These are phyloP conservation scores for Gossypium schwendimanii DNA, from an alignment of 441 rosid genomes.

Conservation along the genomic window DNA sequence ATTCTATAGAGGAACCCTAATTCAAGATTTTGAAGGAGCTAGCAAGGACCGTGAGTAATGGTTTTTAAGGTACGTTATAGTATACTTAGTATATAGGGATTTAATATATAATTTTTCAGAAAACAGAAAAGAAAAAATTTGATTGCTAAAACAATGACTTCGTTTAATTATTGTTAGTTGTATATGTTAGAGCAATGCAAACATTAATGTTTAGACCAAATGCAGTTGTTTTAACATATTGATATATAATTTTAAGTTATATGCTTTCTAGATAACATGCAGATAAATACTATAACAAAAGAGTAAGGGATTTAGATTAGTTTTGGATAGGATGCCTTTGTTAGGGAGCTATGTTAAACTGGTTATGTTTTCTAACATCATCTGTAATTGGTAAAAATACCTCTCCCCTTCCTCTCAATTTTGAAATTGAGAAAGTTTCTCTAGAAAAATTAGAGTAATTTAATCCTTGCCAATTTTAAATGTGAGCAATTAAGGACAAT, in stretches of 20 bases:
- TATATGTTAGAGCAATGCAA: background rate
- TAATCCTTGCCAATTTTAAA: too few species aligned
- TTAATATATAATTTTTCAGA: background rate
- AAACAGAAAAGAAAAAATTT: background rate
- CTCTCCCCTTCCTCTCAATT: too few species aligned
- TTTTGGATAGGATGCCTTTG: background rate
- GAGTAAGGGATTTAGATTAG: background rate
- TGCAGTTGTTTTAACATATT: background rate
- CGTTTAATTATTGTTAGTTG: background rate
- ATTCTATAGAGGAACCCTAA: background rate
- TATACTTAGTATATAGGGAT: background rate
- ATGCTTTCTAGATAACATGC: background rate
- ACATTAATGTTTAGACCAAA: background rate
- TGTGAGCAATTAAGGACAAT: too few species aligned
- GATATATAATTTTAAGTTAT: background rate
- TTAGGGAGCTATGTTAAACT: background rate
- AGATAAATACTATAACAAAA: background rate
- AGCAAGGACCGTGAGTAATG: too few species aligned
- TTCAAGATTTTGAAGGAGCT: background rate
- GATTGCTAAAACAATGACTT: background rate
- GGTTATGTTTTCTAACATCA: too few species aligned
- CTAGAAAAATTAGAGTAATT: too few species aligned
- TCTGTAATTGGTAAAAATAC: too few species aligned
- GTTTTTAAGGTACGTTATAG: background rate
- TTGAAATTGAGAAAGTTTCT: too few species aligned